Percentiles rank a stretch among this genome's conserved stretches.
These are phyloP conservation scores for Mortierella sp. DNA, from an alignment of 371 early-diverging fungal genomes.

Conservation along the genomic window DNA sequence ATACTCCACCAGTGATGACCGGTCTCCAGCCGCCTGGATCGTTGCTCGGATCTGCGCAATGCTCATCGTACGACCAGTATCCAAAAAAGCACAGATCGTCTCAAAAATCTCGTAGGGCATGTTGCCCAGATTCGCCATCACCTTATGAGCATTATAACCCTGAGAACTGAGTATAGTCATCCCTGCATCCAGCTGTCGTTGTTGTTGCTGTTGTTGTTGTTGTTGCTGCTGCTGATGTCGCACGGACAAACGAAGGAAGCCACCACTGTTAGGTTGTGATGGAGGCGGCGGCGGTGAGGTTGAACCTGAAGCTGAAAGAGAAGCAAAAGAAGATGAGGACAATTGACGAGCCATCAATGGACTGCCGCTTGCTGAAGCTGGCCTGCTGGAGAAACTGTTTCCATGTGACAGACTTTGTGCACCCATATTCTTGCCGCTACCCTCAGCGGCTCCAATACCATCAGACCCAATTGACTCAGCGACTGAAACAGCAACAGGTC, in stretches of 20 bases:
- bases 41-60: conserved; percentile 42
- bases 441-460: conserved; percentile 1
- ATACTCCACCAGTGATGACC: conserved; percentile 19
- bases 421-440: too few species aligned
- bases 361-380: too few species aligned
- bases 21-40: conserved; percentile 15
- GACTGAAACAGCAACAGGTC: too few species aligned
- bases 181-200: background rate
- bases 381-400: background rate
- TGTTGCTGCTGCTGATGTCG: background rate
- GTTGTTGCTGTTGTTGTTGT: background rate
- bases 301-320: background rate
- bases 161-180: background rate
- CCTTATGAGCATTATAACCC: conserved; percentile 33
- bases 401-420: conserved; percentile 12
- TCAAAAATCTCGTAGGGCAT: conserved; percentile 55
- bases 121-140: conserved; percentile 35
- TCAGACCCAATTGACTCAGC: conserved; percentile 4
- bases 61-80: conserved; percentile 35
- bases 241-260: too few species aligned
- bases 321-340: too few species aligned
- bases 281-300: background rate
- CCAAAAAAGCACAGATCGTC: conserved; percentile 41
- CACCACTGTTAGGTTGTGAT: background rate
- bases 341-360: too few species aligned